A percentile compares a stretch with the other conserved stretches of the same genome.
Evolutionary conservation across 306 rosid species (phyloP).

Genomic region (Sphenostylis stenocarpa): DNA sequence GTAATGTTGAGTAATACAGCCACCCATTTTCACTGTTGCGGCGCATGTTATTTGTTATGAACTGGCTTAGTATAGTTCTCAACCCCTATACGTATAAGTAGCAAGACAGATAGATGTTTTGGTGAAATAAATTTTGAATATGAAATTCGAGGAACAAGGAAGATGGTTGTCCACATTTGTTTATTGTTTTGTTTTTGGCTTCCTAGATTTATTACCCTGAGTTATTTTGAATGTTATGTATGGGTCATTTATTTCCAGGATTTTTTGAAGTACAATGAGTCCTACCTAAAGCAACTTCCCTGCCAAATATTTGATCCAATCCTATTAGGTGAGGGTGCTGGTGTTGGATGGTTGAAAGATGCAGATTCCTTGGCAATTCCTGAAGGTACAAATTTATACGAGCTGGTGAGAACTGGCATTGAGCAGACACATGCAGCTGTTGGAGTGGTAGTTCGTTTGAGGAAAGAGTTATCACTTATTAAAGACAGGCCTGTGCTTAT

Average conservation of each 20-base stretch:
- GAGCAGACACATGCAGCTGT: conserved; percentile 91
- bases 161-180: not conserved
- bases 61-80: not conserved
- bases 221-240: conserved; percentile 26
- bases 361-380: conserved; percentile 73
- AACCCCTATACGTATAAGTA: not conserved
- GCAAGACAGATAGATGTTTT: not conserved
- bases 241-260: conserved; percentile 61
- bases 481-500: conserved; percentile 85
- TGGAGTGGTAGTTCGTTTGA: conserved; percentile 86
- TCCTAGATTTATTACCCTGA: not conserved
- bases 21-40: not conserved
- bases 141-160: not conserved
- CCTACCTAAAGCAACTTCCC: conserved; percentile 53
- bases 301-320: conserved; percentile 84
- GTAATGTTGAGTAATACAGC: not conserved
- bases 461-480: conserved; percentile 91
- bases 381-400: conserved; percentile 77
- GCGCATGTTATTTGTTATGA: not conserved
- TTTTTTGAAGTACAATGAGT: conserved; percentile 80
- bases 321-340: conserved; percentile 92
- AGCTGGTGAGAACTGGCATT: conserved; percentile 82
- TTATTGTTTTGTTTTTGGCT: not conserved
- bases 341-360: conserved; percentile 93
- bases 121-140: not conserved